Evolutionary conservation across 305 asterid species (phyloP).

Genomic region (Caryopteris hybrid): DNA sequence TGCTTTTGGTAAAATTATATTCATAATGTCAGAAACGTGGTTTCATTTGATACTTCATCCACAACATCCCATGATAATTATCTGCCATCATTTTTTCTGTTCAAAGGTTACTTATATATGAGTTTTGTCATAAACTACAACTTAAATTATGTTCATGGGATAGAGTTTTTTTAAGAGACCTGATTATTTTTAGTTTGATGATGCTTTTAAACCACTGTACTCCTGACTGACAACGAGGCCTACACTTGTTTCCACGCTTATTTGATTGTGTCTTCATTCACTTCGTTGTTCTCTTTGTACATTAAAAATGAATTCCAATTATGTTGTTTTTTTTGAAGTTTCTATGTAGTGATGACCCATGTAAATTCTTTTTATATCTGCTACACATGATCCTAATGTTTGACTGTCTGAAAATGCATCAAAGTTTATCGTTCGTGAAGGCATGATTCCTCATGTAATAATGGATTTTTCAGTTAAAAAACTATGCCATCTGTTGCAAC

Average conservation of each 20-base stretch:
- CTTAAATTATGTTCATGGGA: too few relatives aligned
- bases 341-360: too few relatives aligned
- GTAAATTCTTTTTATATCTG: too few relatives aligned
- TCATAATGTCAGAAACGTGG: not conserved
- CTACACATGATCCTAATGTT: not conserved
- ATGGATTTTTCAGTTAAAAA: not conserved
- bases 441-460: not conserved
- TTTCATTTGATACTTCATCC: not conserved
- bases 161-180: too few relatives aligned
- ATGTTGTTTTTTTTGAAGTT: too few relatives aligned
- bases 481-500: not conserved
- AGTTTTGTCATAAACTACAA: too few relatives aligned
- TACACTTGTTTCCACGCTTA: too few relatives aligned
- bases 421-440: not conserved
- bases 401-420: not conserved
- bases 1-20: not conserved
- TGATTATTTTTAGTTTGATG: too few relatives aligned
- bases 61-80: not conserved
- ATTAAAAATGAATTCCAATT: not conserved
- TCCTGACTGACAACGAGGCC: too few relatives aligned
- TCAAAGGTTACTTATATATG: too few relatives aligned
- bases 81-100: not conserved
- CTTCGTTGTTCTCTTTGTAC: not conserved
- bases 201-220: too few relatives aligned
- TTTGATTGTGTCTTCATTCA: too few relatives aligned